phyloP scores from a whole-genome alignment of 495 filamentous ascomycete genomes.

The Xylaria grammica region DNA sequence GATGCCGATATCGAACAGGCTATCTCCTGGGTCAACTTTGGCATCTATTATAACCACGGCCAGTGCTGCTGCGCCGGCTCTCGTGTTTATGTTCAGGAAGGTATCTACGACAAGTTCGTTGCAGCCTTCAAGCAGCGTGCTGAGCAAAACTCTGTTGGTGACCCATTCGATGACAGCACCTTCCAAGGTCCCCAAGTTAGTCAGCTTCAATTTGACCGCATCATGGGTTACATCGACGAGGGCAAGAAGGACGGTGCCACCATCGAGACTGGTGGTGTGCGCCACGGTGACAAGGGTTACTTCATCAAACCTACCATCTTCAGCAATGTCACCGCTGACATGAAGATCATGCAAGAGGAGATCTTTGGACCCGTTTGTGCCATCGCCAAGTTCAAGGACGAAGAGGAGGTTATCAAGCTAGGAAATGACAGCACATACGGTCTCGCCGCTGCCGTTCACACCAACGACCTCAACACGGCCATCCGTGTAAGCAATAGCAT shows the following conservation, averaged over 20 bases:
- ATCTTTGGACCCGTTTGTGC: conserved; percentile 96
- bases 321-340: conserved; percentile 82
- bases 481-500: conserved; percentile 84
- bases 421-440: conserved; percentile 87
- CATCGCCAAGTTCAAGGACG: conserved; percentile 90
- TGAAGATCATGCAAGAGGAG: conserved; percentile 99
- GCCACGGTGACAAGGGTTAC: conserved; percentile 89
- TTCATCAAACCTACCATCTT: conserved; percentile 99
- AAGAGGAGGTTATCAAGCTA: conserved; percentile 80
- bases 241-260: conserved; percentile 89
- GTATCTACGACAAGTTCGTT: conserved; percentile 94
- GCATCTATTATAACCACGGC: conserved; percentile 99
- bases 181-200: conserved; percentile 99
- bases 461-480: conserved; percentile 89
- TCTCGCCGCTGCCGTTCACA: conserved; percentile 92
- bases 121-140: conserved; percentile 87
- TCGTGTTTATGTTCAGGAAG: conserved; percentile 93
- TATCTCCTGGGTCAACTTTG: conserved; percentile 97
- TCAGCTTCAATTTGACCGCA: conserved; percentile 92
- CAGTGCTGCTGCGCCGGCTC: conserved; percentile 98
- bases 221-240: conserved; percentile 95
- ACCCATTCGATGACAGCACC: conserved; percentile 84
- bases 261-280: conserved; percentile 82
- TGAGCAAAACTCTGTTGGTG: conserved; percentile 80
- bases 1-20: conserved; percentile 96